Conservation (phyloP, 768 basidiomycete genomes). For the Tylopilus felleus region DNA sequence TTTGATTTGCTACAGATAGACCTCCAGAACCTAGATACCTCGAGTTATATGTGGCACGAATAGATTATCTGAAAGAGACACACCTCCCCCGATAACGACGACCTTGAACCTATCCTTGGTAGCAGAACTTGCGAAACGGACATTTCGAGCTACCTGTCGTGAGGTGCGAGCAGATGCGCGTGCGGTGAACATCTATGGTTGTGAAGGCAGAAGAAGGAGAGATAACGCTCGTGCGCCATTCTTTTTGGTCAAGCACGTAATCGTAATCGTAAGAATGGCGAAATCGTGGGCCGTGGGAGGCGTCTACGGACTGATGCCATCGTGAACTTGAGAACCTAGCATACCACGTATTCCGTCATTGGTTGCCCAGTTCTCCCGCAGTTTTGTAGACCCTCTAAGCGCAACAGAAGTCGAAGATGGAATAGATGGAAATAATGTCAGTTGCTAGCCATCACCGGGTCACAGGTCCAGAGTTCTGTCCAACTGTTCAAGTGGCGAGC, state of each 20-base stretch:
- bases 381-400: neutral
- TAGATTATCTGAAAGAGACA: constrained; percentile 16
- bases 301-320: neutral
- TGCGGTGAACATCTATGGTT: constrained; percentile 3
- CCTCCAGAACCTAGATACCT: constrained; percentile 67
- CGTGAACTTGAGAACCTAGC: neutral
- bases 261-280: constrained; percentile 12
- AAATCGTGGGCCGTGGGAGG: constrained; percentile 2
- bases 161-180: constrained; percentile 6
- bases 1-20: constrained; percentile 80
- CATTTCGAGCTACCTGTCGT: constrained; percentile 5
- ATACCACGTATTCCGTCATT: neutral
- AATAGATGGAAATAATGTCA: too few species aligned
- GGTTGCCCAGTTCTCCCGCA: neutral
- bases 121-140: constrained; percentile 25
- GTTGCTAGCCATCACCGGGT: too few species aligned
- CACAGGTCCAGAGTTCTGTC: too few species aligned
- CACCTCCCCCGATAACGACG: constrained; percentile 85
- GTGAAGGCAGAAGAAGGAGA: neutral
- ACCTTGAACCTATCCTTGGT: constrained; percentile 68
- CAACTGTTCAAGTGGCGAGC: neutral
- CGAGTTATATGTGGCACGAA: constrained; percentile 2
- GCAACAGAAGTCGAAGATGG: too few species aligned
- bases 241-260: constrained; percentile 3
- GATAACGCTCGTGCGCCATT: neutral